Conservation (phyloP, 2,329 filamentous ascomycete species). For the Aureobasidium sp. region DNA sequence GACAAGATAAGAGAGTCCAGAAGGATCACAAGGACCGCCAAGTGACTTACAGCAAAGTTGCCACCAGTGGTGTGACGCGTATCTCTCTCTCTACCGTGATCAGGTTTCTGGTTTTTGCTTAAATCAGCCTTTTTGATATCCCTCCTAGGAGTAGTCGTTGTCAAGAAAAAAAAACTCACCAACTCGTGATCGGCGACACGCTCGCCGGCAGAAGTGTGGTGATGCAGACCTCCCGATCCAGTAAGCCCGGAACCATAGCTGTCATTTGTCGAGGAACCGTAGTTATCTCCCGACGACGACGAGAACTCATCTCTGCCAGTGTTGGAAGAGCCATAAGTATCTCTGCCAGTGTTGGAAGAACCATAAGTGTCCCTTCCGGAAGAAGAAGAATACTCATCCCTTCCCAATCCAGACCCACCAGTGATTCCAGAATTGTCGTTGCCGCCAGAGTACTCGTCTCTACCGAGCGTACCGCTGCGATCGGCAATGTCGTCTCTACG, state of each 20-base stretch:
- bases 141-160: too few relatives aligned
- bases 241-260: background rate
- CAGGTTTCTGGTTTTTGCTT: too few relatives aligned
- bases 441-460: conserved; percentile 5
- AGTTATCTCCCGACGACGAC: background rate
- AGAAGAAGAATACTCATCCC: conserved; percentile 12
- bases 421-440: conserved; percentile 19
- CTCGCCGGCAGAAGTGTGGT: background rate
- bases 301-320: conserved; percentile 19
- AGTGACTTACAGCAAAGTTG: conserved; percentile 4
- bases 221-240: background rate
- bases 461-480: background rate
- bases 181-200: background rate
- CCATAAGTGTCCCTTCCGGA: conserved; percentile 19
- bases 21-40: too few relatives aligned
- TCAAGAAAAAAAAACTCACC: too few relatives aligned
- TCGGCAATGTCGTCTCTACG: background rate
- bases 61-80: conserved; percentile 5
- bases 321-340: conserved; percentile 21
- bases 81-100: background rate
- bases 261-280: conserved; percentile 22
- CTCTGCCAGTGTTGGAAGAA: conserved; percentile 21
- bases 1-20: background rate
- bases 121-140: too few relatives aligned
- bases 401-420: conserved; percentile 19